Evolutionary conservation across 352 stramenopile genomes (phyloP), one percentile per base, ranked within the genome.

Genomic region (Hyaloperonospora arabidopsidis): DNA sequence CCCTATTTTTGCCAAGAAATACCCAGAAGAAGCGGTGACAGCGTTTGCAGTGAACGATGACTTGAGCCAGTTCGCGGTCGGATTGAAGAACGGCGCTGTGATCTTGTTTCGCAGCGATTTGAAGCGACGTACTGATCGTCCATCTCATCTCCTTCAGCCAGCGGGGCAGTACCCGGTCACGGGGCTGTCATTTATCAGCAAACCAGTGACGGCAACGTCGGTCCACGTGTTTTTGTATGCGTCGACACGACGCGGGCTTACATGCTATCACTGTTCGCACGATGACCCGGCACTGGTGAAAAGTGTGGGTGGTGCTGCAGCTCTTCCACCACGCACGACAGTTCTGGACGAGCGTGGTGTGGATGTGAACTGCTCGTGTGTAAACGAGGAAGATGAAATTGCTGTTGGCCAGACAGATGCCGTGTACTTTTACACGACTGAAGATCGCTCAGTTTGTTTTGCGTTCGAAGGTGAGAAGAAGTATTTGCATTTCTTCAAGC

Each of bases 361-460:
- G 19, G 84, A 89, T 53, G 66, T 83, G 28, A 85, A 89, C 52
- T 90, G 79, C 45, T 84, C 78, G 32, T 87, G 79, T 41, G 78
- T 92, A 48, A 93, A 89, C 46, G 84, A 93, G 18, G 84, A 92
- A 43, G 84, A 81, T 21, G 81, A 93, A 41, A 83, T 93, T 11
- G 81, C 80, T 2, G 77, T 93, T 2, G 84, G 84, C 1, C 84
- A 94, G 61, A 85, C 78, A 0, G 86, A 94, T 54, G 84, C 79
- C 7, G 79, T 95, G 12, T 95, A 94, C 65, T 94, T 93, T 49
- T 95, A 94, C 74, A 90, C 79, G 18, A 86, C 77, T 1, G 84
- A 95, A 60, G 86, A 95, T 29, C 83, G 85, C 5, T 85, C 76
- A 0, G 83, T 89, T n/a, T 92, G 83, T 52, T 91, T 93, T 64